These are phyloP conservation scores for Russula earlei DNA, from an alignment of 768 basidiomycete species.

Conservation along the genomic window DNA sequence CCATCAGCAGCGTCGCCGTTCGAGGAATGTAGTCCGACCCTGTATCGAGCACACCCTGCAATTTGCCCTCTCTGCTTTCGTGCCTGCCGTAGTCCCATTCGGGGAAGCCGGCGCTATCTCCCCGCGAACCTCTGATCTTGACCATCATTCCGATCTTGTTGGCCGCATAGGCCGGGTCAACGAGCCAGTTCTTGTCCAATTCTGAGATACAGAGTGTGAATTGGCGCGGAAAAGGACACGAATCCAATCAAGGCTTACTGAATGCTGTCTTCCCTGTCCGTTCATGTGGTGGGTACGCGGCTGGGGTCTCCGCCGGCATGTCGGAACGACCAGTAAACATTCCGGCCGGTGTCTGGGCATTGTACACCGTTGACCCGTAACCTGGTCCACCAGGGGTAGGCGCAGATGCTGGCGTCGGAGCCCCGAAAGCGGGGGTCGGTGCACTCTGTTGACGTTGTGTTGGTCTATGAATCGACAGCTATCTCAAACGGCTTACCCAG, in stretches of 20 bases:
- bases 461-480: background rate
- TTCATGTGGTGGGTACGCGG: conserved; percentile 30
- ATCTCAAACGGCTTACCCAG: conserved; percentile 33
- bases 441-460: conserved; percentile 20
- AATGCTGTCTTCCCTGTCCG: conserved; percentile 20
- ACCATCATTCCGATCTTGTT: conserved; percentile 33
- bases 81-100: conserved; percentile 29
- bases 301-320: conserved; percentile 26
- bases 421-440: conserved; percentile 22
- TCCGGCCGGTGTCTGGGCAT: conserved; percentile 26
- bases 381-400: conserved; percentile 30
- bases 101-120: conserved; percentile 25
- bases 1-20: conserved; percentile 27
- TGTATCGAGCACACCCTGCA: conserved; percentile 24
- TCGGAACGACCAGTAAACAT: conserved; percentile 16
- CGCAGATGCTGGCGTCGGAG: conserved; percentile 32
- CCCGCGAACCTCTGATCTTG: conserved; percentile 30
- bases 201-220: conserved; percentile 22
- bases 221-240: background rate
- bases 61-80: conserved; percentile 25
- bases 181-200: conserved; percentile 34
- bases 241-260: conserved; percentile 13
- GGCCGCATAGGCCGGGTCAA: conserved; percentile 27
- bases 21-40: conserved; percentile 24
- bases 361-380: conserved; percentile 27